A percentile compares a stretch with the other conserved stretches of the same genome.
Evolutionary conservation across 2,329 filamentous ascomycete species (phyloP).

Genomic region (Chaetomium globosum): DNA sequence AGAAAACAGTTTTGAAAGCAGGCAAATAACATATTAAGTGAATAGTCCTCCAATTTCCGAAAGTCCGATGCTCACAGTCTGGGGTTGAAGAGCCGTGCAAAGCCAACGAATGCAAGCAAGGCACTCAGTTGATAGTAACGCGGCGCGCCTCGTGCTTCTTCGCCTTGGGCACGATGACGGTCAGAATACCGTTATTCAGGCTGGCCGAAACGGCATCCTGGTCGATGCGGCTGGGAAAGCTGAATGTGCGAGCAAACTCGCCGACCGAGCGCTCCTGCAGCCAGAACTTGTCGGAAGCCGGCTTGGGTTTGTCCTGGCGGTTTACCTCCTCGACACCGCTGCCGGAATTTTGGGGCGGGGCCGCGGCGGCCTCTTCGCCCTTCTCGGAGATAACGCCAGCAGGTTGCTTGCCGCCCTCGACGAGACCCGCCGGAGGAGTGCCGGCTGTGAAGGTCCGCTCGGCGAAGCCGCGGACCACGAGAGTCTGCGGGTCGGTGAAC

Average conservation of each 20-base stretch:
- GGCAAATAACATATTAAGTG: neutral
- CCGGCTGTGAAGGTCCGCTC: slow-evolving; percentile 65
- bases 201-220: slow-evolving; percentile 62
- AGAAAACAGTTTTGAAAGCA: neutral
- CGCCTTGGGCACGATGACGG: slow-evolving; percentile 66
- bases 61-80: neutral
- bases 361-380: slow-evolving; percentile 34
- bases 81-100: neutral
- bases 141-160: slow-evolving; percentile 56
- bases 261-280: slow-evolving; percentile 66
- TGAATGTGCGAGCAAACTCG: slow-evolving; percentile 69
- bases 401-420: slow-evolving; percentile 31
- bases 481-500: slow-evolving; percentile 74
- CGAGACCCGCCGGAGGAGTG: slow-evolving; percentile 48
- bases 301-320: neutral
- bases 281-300: slow-evolving; percentile 61
- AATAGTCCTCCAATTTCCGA: neutral
- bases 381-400: slow-evolving; percentile 49
- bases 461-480: slow-evolving; percentile 69
- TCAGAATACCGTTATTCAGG: slow-evolving; percentile 68
- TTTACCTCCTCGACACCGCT: slow-evolving; percentile 42
- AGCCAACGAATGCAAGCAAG: neutral
- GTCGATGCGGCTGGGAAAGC: slow-evolving; percentile 66
- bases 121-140: slow-evolving; percentile 44
- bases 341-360: slow-evolving; percentile 42